Conservation (phyloP, 352 stramenopile species). For the Saprolegnia parasitica region DNA sequence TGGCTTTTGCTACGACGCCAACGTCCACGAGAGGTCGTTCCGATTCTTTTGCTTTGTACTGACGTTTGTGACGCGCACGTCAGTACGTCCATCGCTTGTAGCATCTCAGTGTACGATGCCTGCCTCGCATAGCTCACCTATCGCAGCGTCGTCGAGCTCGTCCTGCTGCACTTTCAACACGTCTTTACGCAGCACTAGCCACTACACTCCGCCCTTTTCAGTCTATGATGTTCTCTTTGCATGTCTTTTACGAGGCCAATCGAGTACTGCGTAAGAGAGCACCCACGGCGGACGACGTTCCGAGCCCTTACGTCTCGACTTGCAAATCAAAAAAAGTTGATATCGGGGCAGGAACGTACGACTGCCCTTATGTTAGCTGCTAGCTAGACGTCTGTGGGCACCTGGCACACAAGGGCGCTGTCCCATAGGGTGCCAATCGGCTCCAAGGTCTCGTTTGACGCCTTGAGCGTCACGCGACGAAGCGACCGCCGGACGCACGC, state of each 20-base stretch:
- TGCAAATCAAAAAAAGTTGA: too few relatives aligned
- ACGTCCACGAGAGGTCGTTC: neutral
- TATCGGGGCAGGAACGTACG: too few relatives aligned
- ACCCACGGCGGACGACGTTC: too few relatives aligned
- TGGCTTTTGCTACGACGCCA: neutral
- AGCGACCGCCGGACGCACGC: slow-evolving; percentile 2
- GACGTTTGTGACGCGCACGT: neutral
- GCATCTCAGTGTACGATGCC: neutral
- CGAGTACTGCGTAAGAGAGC: too few relatives aligned
- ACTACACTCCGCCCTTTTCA: too few relatives aligned
- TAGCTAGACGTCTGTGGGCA: too few relatives aligned
- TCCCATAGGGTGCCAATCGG: neutral
- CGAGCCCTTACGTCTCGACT: too few relatives aligned
- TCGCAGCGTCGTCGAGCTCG: neutral
- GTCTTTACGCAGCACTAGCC: neutral
- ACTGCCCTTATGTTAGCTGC: too few relatives aligned
- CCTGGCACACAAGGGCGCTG: too few relatives aligned
- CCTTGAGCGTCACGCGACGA: neutral
- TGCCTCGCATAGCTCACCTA: neutral
- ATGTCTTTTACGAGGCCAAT: too few relatives aligned
- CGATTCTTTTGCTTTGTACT: neutral
- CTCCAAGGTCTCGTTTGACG: neutral
- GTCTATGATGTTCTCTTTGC: too few relatives aligned
- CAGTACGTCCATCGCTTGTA: neutral
- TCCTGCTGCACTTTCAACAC: neutral